A percentile compares a stretch with the other conserved stretches of the same genome.
Evolutionary conservation across 2,329 filamentous ascomycete genomes (phyloP).

Genomic region (Mycosphaerella sp.): DNA sequence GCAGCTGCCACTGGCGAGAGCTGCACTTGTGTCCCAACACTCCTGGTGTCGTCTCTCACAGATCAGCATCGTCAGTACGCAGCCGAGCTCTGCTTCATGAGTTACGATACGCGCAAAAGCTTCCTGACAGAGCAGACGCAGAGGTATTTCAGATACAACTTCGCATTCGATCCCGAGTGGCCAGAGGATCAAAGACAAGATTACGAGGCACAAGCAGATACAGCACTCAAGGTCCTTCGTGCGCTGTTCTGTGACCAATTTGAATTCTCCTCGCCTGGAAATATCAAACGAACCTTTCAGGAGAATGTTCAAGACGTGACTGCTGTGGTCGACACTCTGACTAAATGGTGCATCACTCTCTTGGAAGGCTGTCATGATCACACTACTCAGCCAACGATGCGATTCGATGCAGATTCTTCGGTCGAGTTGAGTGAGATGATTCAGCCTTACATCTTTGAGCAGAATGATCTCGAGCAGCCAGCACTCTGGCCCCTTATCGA

Average conservation of each 20-base stretch:
- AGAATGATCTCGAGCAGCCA: not conserved
- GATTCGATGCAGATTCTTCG: slow-evolving; percentile 13
- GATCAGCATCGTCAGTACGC: slow-evolving; percentile 4
- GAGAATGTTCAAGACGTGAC: no score
- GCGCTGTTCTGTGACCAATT: slow-evolving; percentile 14
- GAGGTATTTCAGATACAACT: slow-evolving; percentile 1
- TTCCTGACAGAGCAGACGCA: slow-evolving; percentile 6
- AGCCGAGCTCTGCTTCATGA: slow-evolving; percentile 7
- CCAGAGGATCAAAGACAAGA: slow-evolving; percentile 4
- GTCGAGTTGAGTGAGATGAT: slow-evolving; percentile 12
- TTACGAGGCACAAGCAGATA: not conserved
- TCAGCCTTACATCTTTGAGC: slow-evolving; percentile 18
- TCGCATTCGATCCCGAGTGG: slow-evolving; percentile 5
- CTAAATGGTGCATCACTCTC: not conserved
- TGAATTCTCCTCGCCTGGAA: slow-evolving; percentile 11
- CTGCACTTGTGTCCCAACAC: slow-evolving; percentile 10
- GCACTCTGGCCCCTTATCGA: slow-evolving; percentile 24
- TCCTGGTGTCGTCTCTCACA: not conserved
- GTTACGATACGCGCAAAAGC: not conserved
- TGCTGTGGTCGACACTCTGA: no score
- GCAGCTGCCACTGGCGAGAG: slow-evolving; percentile 6
- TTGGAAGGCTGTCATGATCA: not conserved
- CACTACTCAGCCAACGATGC: not conserved
- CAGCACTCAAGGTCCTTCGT: slow-evolving; percentile 10
- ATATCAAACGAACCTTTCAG: not conserved